Conservation (phyloP, 2,329 filamentous ascomycete species). For the Fusarium sp. region DNA sequence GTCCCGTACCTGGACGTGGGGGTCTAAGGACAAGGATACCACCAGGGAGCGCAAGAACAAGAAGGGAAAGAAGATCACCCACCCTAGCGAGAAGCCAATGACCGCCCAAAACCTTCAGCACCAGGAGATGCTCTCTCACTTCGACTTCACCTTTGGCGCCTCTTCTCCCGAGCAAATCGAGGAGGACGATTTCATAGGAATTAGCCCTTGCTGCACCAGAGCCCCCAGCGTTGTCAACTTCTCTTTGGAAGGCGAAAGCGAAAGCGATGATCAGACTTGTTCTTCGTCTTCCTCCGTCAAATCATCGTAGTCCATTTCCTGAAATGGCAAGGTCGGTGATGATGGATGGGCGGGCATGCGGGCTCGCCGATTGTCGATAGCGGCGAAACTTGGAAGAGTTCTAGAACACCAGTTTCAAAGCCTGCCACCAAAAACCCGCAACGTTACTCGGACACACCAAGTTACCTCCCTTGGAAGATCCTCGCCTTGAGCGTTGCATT, state of each 20-base stretch:
- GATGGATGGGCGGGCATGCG: constrained; percentile 38
- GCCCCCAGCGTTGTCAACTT: constrained; percentile 51
- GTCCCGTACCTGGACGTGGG: constrained; percentile 49
- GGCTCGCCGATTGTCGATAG: constrained; percentile 26
- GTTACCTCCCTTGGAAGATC: constrained; percentile 12
- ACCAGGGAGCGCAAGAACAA: constrained; percentile 49
- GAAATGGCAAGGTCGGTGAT: constrained; percentile 35
- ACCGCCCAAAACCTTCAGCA: constrained; percentile 60
- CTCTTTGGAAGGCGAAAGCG: constrained; percentile 33
- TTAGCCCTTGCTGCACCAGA: constrained; percentile 61
- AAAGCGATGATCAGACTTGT: constrained; percentile 39
- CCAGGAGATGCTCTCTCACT: constrained; percentile 60
- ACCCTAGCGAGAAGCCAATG: constrained; percentile 60
- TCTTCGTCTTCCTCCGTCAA: constrained; percentile 39
- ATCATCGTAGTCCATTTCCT: constrained; percentile 36
- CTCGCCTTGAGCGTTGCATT: constrained; percentile 13
- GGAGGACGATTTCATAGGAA: constrained; percentile 49
- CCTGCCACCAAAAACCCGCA: constrained; percentile 13
- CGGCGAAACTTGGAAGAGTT: constrained; percentile 31
- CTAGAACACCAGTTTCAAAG: constrained; percentile 29
- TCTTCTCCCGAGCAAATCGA: constrained; percentile 50
- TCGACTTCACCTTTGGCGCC: constrained; percentile 60
- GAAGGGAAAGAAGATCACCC: constrained; percentile 45
- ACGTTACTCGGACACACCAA: constrained; percentile 17
- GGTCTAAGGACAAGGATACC: constrained; percentile 45